Conservation (phyloP, 495 filamentous ascomycete species). For the Xylaria bambusicola region DNA sequence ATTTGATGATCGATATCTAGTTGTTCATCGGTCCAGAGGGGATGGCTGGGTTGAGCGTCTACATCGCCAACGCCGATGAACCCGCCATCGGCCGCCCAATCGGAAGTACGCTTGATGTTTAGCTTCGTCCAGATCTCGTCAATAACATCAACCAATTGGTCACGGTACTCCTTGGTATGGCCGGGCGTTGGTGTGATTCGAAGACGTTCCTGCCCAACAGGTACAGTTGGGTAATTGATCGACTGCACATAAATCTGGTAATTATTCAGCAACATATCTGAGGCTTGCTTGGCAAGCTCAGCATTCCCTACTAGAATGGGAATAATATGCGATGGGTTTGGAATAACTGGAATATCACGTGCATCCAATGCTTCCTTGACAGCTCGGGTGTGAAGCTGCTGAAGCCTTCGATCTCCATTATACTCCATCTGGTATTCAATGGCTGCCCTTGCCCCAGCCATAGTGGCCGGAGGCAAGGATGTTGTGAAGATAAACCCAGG, state of each 20-base stretch:
- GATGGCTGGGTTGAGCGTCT: constrained; percentile 52
- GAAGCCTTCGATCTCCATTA: constrained; percentile 80
- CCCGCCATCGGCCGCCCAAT: constrained; percentile 88
- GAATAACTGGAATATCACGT: constrained; percentile 93
- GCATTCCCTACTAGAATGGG: constrained; percentile 93
- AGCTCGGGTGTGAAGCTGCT: constrained; percentile 92
- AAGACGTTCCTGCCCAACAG: constrained; percentile 91
- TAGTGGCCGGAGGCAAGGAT: constrained; percentile 90
- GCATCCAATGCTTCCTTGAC: constrained; percentile 79
- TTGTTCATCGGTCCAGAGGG: constrained; percentile 87
- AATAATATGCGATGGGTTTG: constrained; percentile 95
- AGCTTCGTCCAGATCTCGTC: constrained; percentile 85
- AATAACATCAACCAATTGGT: constrained; percentile 81
- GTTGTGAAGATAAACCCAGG: constrained; percentile 99
- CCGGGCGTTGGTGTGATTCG: constrained; percentile 95
- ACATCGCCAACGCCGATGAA: constrained; percentile 89
- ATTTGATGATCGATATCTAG: constrained; percentile 63
- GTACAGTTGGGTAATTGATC: constrained; percentile 98
- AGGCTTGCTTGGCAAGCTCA: constrained; percentile 87
- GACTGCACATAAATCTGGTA: constrained; percentile 96
- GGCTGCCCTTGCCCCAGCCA: constrained; percentile 89
- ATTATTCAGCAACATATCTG: constrained; percentile 81
- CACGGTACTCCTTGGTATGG: constrained; percentile 76
- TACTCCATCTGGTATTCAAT: constrained; percentile 89
- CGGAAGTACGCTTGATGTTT: constrained; percentile 84